Percentiles rank a stretch among this genome's conserved stretches.
phyloP scores from a whole-genome alignment of 2,329 filamentous ascomycete species.

The Byssothecium circinans region DNA sequence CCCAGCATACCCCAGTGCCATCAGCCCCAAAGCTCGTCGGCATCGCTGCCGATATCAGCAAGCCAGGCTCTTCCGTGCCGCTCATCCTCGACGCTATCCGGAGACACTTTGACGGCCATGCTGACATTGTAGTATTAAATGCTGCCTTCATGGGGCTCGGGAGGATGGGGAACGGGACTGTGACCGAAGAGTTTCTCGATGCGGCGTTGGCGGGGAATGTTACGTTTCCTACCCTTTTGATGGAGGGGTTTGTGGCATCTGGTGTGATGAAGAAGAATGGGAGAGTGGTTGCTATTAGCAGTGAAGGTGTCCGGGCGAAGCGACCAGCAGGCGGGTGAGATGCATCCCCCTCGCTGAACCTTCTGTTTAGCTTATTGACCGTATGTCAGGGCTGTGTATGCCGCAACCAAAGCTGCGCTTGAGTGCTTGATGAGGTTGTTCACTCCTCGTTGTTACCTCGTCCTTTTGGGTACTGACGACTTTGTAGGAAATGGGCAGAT shows the following conservation, averaged over 20 bases:
- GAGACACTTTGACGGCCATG: conserved; percentile 10
- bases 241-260: conserved; percentile 14
- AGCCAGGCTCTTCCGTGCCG: conserved; percentile 1
- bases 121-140: conserved; percentile 22
- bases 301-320: conserved; percentile 17
- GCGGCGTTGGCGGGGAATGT: conserved; percentile 17
- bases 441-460: too few relatives aligned
- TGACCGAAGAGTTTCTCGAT: conserved; percentile 12
- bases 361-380: not conserved
- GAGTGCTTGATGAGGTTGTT: conserved; percentile 24
- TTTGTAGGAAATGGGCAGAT: conserved; percentile 19
- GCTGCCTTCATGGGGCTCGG: conserved; percentile 22
- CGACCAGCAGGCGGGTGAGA: conserved; percentile 20
- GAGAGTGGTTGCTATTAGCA: conserved; percentile 19
- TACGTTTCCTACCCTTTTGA: conserved; percentile 15
- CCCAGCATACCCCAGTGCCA: not conserved
- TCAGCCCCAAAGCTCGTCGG: conserved; percentile 11
- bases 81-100: conserved; percentile 12
- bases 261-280: conserved; percentile 6
- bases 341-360: not conserved
- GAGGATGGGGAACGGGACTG: conserved; percentile 17
- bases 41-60: conserved; percentile 11
- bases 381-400: conserved; percentile 14
- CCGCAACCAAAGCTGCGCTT: conserved; percentile 20
- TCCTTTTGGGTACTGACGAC: conserved; percentile 4